Percentiles rank a stretch among this genome's conserved stretches.
Conservation (phyloP, 2,329 filamentous ascomycete genomes). For the Colletotrichum sp. region DNA sequence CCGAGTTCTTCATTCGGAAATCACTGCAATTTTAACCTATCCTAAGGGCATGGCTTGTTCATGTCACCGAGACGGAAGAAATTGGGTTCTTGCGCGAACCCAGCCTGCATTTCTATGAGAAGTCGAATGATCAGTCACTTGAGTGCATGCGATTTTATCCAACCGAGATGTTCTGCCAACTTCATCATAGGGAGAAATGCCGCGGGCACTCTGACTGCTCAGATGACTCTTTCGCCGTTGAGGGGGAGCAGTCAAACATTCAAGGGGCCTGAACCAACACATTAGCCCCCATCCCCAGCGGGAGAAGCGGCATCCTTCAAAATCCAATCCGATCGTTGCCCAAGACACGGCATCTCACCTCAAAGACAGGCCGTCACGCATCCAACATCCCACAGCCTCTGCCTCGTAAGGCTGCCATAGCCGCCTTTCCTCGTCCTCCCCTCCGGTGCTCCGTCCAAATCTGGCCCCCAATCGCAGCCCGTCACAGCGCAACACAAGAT, state of each 20-base stretch:
- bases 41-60: too few relatives aligned
- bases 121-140: too few relatives aligned
- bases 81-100: too few relatives aligned
- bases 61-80: too few relatives aligned
- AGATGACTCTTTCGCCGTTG: neutral
- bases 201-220: neutral
- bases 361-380: neutral
- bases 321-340: neutral
- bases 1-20: too few relatives aligned
- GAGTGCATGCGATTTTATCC: too few relatives aligned
- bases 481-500: neutral
- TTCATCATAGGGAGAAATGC: neutral
- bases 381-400: neutral
- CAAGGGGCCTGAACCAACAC: neutral
- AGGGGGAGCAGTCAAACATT: neutral
- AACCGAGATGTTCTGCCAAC: too few relatives aligned
- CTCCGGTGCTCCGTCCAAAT: neutral
- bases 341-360: neutral
- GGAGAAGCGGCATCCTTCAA: neutral
- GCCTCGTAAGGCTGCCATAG: constrained; percentile 4
- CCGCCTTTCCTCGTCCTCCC: neutral
- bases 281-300: neutral
- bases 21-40: too few relatives aligned
- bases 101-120: too few relatives aligned
- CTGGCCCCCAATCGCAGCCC: neutral